Percentiles rank a stretch among this genome's conserved stretches.
Evolutionary conservation across 306 rosid genomes (phyloP).

Genomic region (Boehmeria nivea): DNA sequence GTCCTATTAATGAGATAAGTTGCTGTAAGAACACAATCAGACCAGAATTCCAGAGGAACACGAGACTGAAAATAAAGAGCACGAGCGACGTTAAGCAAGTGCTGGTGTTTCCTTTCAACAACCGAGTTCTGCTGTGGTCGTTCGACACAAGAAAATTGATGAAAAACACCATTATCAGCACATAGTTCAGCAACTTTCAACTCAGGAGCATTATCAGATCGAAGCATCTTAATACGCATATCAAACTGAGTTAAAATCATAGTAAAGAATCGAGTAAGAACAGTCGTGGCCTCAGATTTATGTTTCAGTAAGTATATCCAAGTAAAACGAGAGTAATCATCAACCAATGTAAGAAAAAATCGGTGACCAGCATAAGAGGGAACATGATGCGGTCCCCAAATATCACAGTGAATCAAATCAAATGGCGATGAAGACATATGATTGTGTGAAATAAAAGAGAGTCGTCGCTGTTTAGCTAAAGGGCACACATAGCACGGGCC

Average conservation of each 20-base stretch:
- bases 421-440: not conserved
- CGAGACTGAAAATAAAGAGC: not conserved
- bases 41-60: not conserved
- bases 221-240: not conserved
- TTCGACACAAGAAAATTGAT: slow-evolving; percentile 8
- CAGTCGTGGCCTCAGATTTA: not conserved
- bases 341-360: not conserved
- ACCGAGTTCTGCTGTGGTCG: not conserved
- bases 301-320: not conserved
- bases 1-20: not conserved
- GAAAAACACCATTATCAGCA: not conserved
- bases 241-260: not conserved
- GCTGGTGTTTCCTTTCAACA: not conserved
- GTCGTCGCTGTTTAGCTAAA: not conserved
- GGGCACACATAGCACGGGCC: not conserved
- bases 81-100: not conserved
- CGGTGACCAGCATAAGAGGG: not conserved
- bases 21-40: not conserved
- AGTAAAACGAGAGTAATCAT: not conserved
- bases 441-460: not conserved
- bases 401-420: not conserved
- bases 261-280: not conserved
- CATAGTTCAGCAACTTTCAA: not conserved
- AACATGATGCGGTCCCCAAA: not conserved
- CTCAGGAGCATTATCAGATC: not conserved